Conservation (phyloP, 495 filamentous ascomycete genomes). For the Cairneyella variabilis region DNA sequence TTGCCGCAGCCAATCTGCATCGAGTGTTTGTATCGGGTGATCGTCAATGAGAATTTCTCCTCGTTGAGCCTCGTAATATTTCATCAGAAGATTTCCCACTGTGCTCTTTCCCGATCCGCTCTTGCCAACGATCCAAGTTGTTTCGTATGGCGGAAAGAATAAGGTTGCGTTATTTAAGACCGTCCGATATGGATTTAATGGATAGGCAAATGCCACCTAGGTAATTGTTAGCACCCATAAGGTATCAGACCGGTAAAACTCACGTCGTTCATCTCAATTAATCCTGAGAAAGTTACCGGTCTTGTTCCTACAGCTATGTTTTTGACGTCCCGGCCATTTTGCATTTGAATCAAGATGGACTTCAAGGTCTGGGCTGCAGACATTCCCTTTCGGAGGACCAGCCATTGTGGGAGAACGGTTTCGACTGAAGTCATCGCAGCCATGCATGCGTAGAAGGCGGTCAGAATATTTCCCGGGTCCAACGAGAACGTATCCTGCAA, state of each 20-base stretch:
- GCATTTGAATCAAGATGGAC: conserved; percentile 33
- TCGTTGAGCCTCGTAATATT: conserved; percentile 64
- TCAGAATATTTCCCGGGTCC: conserved; percentile 68
- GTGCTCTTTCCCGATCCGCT: conserved; percentile 96
- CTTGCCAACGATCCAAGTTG: conserved; percentile 78
- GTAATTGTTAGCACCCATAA: neutral
- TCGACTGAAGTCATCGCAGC: conserved; percentile 72
- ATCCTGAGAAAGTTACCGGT: conserved; percentile 51
- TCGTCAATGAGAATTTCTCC: conserved; percentile 73
- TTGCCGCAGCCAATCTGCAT: conserved; percentile 68
- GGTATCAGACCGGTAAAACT: conserved; percentile 27
- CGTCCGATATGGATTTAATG: conserved; percentile 59
- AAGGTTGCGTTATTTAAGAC: conserved; percentile 60
- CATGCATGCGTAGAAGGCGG: conserved; percentile 80
- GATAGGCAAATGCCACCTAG: conserved; percentile 82
- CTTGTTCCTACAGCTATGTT: conserved; percentile 3
- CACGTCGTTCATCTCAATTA: conserved; percentile 69
- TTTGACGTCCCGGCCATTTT: conserved; percentile 18
- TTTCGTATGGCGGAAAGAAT: conserved; percentile 66
- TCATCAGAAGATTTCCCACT: conserved; percentile 70
- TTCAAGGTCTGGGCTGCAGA: conserved; percentile 62
- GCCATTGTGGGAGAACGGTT: conserved; percentile 66
- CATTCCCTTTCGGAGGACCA: conserved; percentile 75
- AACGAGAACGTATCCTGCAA: conserved; percentile 53
- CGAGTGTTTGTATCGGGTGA: conserved; percentile 53